Percentiles rank a stretch among this genome's conserved stretches.
These are phyloP conservation scores for Leucosporidium scottii DNA, from an alignment of 768 basidiomycete species.

Conservation along the genomic window DNA sequence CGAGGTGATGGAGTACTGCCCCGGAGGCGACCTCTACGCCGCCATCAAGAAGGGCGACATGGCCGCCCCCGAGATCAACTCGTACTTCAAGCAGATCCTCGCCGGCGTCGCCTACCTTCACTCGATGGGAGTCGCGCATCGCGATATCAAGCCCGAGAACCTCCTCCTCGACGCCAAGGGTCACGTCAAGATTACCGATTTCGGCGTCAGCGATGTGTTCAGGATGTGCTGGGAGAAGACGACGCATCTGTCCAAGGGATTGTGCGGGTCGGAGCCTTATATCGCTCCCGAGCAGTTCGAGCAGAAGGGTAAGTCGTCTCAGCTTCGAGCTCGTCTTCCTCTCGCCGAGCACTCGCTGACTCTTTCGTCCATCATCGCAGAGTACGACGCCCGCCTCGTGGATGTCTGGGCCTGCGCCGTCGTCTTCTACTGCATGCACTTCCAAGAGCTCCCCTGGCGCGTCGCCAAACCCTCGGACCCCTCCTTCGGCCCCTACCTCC, in stretches of 20 bases:
- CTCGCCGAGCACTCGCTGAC: conserved; percentile 1
- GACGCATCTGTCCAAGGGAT: conserved; percentile 90
- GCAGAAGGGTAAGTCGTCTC: conserved; percentile 73
- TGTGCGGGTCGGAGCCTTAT: conserved; percentile 97
- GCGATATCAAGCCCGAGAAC: conserved; percentile 98
- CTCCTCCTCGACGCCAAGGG: conserved; percentile 86
- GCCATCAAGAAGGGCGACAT: conserved; percentile 96
- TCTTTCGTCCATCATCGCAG: conserved; percentile 44
- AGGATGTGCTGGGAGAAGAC: conserved; percentile 96
- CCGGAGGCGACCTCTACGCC: conserved; percentile 90
- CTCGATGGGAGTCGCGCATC: conserved; percentile 92
- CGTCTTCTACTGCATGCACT: conserved; percentile 95
- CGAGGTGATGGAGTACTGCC: conserved; percentile 99
- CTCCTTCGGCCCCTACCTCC: conserved; percentile 69
- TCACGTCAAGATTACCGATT: conserved; percentile 97
- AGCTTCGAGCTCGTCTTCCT: conserved; percentile 37
- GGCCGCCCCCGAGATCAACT: conserved; percentile 87
- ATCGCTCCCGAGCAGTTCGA: conserved; percentile 97
- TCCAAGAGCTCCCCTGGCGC: conserved; percentile 96
- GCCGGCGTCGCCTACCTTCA: conserved; percentile 84
- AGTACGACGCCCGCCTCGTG: conserved; percentile 93
- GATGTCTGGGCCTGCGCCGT: conserved; percentile 97
- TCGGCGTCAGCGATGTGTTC: conserved; percentile 98
- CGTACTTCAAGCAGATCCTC: conserved; percentile 95
- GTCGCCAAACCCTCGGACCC: conserved; percentile 76